Evolutionary conservation across 2,329 filamentous ascomycete species (phyloP).

Genomic region (Pseudogymnoascus sp.): DNA sequence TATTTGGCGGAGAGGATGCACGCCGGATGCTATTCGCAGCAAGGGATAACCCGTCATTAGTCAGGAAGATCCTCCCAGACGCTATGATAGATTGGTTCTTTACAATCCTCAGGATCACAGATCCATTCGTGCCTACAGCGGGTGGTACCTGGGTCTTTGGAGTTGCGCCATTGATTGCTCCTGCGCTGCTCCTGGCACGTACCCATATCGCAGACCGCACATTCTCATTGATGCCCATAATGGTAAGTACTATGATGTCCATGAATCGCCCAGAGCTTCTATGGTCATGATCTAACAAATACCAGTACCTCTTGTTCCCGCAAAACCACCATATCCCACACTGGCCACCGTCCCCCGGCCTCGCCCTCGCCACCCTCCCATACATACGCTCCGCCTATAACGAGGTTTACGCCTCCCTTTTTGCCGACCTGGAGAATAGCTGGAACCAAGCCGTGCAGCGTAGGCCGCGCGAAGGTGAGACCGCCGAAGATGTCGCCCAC

Average conservation of each 20-base stretch:
- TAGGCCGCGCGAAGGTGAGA: conserved; percentile 28
- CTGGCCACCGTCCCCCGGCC: conserved; percentile 52
- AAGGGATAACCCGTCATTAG: background rate
- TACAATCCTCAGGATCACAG: conserved; percentile 16
- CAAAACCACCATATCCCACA: conserved; percentile 14
- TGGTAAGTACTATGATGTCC: conserved; percentile 46
- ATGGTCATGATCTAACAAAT: background rate
- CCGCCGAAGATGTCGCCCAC: conserved; percentile 24
- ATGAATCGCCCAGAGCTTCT: conserved; percentile 26
- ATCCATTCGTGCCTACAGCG: conserved; percentile 23
- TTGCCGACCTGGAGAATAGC: conserved; percentile 23
- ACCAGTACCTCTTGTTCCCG: conserved; percentile 22
- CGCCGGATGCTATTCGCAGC: conserved; percentile 41
- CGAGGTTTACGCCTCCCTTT: conserved; percentile 41
- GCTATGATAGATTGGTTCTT: background rate
- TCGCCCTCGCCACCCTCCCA: conserved; percentile 58
- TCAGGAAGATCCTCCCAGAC: background rate
- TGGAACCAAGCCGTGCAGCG: conserved; percentile 29
- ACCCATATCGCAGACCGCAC: conserved; percentile 50
- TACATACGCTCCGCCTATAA: conserved; percentile 59
- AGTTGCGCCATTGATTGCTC: conserved; percentile 59
- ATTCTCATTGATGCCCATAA: conserved; percentile 29
- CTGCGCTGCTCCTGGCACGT: conserved; percentile 60
- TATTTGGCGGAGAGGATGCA: conserved; percentile 59
- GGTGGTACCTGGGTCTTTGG: conserved; percentile 28